Percentiles rank a stretch among this genome's conserved stretches.
Evolutionary conservation across 352 stramenopile species (phyloP).

Genomic region (Globisporangium yorkense): DNA sequence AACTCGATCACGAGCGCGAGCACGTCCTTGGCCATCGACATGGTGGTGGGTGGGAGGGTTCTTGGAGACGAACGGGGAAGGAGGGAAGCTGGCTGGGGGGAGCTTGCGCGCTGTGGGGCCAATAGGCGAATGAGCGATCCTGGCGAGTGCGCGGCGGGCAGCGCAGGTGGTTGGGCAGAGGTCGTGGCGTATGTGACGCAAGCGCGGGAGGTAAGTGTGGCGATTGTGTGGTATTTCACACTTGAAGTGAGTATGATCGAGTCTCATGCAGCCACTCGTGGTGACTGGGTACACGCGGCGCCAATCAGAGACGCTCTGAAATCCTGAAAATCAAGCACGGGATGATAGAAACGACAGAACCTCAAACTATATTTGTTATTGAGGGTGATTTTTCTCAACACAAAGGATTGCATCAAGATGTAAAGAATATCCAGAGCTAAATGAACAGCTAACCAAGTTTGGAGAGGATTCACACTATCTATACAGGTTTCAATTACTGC

Average conservation of each 20-base stretch:
- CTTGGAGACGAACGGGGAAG: background rate
- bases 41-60: background rate
- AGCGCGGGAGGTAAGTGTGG: no score
- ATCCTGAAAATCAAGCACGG: background rate
- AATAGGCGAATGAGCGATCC: background rate
- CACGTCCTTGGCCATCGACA: conserved; percentile 9
- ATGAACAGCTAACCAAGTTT: no score
- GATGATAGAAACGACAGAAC: background rate
- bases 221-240: no score
- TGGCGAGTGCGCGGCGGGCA: no score
- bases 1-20: conserved; percentile 13
- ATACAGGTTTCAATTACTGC: no score
- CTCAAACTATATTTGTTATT: background rate
- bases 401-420: background rate
- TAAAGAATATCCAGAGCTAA: no score
- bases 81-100: no score
- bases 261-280: background rate
- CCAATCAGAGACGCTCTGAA: background rate
- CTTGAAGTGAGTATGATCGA: no score
- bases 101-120: background rate
- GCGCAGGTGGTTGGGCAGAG: no score
- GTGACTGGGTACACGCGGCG: background rate
- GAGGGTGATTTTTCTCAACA: no score
- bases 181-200: no score
- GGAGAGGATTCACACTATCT: no score